These are phyloP conservation scores for Meyerozyma guilliermondii DNA, from an alignment of 1,139 yeast species.

Conservation along the genomic window DNA sequence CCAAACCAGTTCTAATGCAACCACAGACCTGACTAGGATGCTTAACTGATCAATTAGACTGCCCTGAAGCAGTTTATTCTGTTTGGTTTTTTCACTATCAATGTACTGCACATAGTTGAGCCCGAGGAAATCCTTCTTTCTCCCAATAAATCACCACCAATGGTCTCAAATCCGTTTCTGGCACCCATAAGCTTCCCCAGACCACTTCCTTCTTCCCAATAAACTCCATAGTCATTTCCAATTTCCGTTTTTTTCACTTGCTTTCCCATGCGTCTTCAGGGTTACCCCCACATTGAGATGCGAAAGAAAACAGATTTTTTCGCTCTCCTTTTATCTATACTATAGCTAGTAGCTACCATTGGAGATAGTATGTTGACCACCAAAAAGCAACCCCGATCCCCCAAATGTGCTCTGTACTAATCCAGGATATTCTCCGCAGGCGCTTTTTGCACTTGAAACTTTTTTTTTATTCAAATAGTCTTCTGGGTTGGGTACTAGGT, in stretches of 20 bases:
- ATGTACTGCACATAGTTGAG: too few species aligned
- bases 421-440: slow-evolving; percentile 1
- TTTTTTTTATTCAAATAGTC: not conserved
- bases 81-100: too few species aligned
- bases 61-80: too few species aligned
- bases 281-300: slow-evolving; percentile 2
- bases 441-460: not conserved
- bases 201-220: not conserved
- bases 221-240: not conserved
- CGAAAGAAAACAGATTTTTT: slow-evolving; percentile 2
- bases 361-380: not conserved
- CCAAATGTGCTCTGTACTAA: not conserved
- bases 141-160: too few species aligned
- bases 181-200: not conserved
- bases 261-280: not conserved
- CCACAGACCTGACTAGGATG: too few species aligned
- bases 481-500: slow-evolving; percentile 2
- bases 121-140: too few species aligned
- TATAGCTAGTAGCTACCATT: not conserved
- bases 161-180: too few species aligned
- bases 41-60: too few species aligned
- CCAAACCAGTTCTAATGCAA: too few species aligned
- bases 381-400: not conserved
- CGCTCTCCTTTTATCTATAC: slow-evolving; percentile 2
- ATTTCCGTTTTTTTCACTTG: not conserved